Conservation (phyloP, 139 green algal species). For the Chlamydomonas applanata region DNA sequence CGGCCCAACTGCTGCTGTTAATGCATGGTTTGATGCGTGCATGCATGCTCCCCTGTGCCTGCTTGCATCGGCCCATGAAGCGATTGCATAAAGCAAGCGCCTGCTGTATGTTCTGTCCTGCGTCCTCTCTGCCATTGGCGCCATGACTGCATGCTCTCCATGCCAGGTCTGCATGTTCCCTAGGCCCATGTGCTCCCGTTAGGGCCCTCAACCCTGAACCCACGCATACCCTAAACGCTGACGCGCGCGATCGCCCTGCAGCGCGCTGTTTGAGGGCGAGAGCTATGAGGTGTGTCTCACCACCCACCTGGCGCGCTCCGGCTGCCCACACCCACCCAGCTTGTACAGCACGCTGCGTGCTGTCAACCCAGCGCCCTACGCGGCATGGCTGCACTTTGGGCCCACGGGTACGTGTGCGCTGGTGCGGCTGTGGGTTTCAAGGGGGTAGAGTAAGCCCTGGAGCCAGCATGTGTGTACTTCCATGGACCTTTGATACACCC, state of each 20-base stretch:
- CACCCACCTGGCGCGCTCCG: conserved; percentile 48
- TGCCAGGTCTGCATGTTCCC: no score
- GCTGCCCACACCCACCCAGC: conserved; percentile 23
- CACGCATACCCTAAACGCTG: background rate
- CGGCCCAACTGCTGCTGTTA: no score
- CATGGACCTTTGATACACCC: no score
- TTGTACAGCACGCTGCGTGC: conserved; percentile 81
- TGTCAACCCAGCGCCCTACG: conserved; percentile 95
- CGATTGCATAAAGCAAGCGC: no score
- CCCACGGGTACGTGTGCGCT: conserved; percentile 9
- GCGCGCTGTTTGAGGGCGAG: conserved; percentile 76
- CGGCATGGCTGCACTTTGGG: conserved; percentile 79
- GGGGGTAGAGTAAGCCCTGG: no score
- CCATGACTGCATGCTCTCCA: no score
- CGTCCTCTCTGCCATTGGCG: no score
- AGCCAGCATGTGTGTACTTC: no score
- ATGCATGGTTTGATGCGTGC: no score
- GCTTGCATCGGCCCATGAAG: no score
- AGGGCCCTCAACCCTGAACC: background rate
- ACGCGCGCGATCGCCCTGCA: conserved; percentile 9
- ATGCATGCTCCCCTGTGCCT: background rate
- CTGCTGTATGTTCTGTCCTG: no score
- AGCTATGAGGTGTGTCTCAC: conserved; percentile 98
- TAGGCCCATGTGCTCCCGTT: background rate
- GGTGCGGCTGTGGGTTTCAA: no score